phyloP scores from a whole-genome alignment of 352 stramenopile genomes.

The Pythium aphanidermatum region DNA sequence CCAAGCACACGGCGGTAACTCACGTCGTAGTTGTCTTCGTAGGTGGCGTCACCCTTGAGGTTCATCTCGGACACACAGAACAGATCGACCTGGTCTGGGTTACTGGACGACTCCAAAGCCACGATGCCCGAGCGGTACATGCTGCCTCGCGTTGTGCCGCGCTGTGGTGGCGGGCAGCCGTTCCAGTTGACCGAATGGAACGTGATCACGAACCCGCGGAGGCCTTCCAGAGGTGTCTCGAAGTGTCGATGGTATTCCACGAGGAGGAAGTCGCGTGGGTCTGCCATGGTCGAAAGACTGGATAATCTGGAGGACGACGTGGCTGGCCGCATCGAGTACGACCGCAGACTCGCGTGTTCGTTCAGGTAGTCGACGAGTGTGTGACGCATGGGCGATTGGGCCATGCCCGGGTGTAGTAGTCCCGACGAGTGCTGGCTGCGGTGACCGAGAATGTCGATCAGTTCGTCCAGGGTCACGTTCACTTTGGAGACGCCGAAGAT shows the following conservation, averaged over 20 bases:
- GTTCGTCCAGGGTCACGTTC: slow-evolving; percentile 9
- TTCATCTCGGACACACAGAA: slow-evolving; percentile 14
- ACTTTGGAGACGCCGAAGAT: slow-evolving; percentile 7
- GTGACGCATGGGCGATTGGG: not conserved
- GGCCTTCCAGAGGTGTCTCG: slow-evolving; percentile 1
- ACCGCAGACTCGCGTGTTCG: slow-evolving; percentile 8
- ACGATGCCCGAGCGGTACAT: slow-evolving; percentile 16
- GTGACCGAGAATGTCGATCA: slow-evolving; percentile 15
- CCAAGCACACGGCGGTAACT: slow-evolving; percentile 8
- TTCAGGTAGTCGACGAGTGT: slow-evolving; percentile 13
- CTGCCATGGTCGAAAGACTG: no score
- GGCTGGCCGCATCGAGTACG: slow-evolving; percentile 4
- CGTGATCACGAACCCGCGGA: slow-evolving; percentile 4
- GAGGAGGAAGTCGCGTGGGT: slow-evolving; percentile 7
- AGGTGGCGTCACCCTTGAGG: slow-evolving; percentile 7
- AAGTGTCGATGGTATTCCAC: slow-evolving; percentile 17
- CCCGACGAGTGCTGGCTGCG: slow-evolving; percentile 6
- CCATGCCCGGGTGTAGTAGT: slow-evolving; percentile 7
- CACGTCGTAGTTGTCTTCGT: slow-evolving; percentile 1
- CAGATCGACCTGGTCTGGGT: slow-evolving; percentile 9
- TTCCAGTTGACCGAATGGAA: slow-evolving; percentile 16
- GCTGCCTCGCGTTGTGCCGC: slow-evolving; percentile 1
- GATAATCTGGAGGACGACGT: not conserved
- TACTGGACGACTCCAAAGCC: slow-evolving; percentile 8
- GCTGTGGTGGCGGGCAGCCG: not conserved